Base-by-base conservation (phyloP, 2,329 filamentous ascomycete genomes). In the Ascosphaera pollenicola region DNA sequence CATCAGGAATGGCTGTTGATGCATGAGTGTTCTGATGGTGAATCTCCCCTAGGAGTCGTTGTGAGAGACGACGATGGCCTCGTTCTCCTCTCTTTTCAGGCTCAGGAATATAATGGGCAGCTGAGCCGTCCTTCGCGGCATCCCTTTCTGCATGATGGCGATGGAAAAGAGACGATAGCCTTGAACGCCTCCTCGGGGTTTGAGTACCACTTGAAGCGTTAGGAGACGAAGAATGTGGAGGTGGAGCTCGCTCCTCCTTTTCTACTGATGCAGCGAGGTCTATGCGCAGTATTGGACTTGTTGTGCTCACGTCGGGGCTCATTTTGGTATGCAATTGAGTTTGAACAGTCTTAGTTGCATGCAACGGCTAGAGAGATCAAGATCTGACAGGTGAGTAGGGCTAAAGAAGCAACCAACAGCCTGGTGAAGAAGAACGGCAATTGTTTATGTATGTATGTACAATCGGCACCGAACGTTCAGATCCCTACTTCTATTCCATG, bases 191-290 rank as follows among this genome's bases (percentile, higher is more conserved):
- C n/a, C 30, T 5, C 30, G 10, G 5, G 6, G n/a, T n/a, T n/a
- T n/a, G n/a, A n/a, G n/a, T n/a, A n/a, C n/a, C n/a, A n/a, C n/a
- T n/a, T n/a, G n/a, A n/a, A n/a, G n/a, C n/a, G n/a, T n/a, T n/a
- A n/a, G n/a, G n/a, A n/a, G n/a, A n/a, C n/a, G n/a, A n/a, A n/a
- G 41, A 36, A 28, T 38, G 39, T 7, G 36, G 30, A 13, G 30
- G 30, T 32, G 30, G 30, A 32, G 30, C n/a, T 32, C n/a, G 10
- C 30, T 13, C 30, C 30, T 32, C 6, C 10, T 32, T 32, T 13
- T 4, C 11, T 13, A 32, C 30, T 32, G 30, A 13, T n/a, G 10
- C 11, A 32, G 30, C 30, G n/a, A 15, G 30, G 30, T 32, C 30
- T 13, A 32, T 32, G 30, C 30, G 30, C 30, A 32, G 5, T n/a